phyloP scores from a whole-genome alignment of 805 yeast genomes.

The Saccharomyces cerevisiae region DNA sequence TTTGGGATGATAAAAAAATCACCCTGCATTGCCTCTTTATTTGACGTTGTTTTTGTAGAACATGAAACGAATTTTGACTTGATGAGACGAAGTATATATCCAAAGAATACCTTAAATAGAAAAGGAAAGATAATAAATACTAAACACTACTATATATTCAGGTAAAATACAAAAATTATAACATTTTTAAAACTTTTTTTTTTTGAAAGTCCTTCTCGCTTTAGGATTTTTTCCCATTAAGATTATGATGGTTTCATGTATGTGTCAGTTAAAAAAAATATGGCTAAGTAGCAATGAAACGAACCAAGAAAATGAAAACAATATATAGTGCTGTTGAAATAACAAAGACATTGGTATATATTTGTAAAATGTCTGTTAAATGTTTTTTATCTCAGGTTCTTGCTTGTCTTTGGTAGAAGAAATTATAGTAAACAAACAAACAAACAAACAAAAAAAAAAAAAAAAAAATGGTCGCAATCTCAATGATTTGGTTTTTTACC shows the following conservation, averaged over 20 bases:
- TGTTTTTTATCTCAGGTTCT: neutral
- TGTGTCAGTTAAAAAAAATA: neutral
- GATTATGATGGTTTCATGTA: neutral
- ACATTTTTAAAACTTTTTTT: neutral
- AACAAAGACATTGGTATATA: neutral
- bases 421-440: neutral
- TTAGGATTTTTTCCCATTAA: neutral
- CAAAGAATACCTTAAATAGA: neutral
- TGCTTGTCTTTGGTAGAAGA: neutral
- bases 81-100: neutral
- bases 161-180: neutral
- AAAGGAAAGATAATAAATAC: conserved; percentile 1
- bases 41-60: neutral
- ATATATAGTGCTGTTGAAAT: neutral
- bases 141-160: conserved; percentile 3
- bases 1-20: conserved; percentile 52
- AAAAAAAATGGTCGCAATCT: neutral
- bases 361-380: too few relatives aligned
- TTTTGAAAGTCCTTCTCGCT: neutral
- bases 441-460: neutral
- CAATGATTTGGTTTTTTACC: conserved; percentile 21
- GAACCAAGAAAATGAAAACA: neutral
- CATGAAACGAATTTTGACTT: neutral
- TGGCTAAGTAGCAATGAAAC: neutral
- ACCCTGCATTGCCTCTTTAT: neutral